These are phyloP conservation scores for Trichopus zeylanicus DNA, from an alignment of 116 monocot species.

Conservation along the genomic window DNA sequence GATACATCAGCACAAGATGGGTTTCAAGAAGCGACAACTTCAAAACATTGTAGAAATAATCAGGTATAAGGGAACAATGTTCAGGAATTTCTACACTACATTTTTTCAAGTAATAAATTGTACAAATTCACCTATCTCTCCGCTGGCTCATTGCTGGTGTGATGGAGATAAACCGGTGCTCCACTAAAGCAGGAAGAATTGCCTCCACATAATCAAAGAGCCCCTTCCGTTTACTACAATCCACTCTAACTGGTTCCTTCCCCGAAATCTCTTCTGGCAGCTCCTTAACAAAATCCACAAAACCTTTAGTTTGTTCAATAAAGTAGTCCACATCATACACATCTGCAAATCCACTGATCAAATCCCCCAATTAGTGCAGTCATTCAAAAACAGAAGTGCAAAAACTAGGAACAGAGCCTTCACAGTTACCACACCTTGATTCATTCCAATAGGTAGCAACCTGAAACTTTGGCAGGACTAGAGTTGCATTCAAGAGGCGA, in stretches of 20 bases:
- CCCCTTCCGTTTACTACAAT: conserved; percentile 91
- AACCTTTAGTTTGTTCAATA: conserved; percentile 53
- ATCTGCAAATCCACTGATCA: conserved; percentile 82
- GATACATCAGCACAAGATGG: no score
- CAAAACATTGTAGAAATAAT: no score
- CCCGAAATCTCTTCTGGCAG: conserved; percentile 51
- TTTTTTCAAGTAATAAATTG: neutral
- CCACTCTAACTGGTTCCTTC: conserved; percentile 63
- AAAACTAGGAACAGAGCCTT: neutral
- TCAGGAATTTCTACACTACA: neutral
- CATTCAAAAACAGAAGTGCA: neutral
- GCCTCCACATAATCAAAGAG: conserved; percentile 74
- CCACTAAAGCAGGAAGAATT: conserved; percentile 62
- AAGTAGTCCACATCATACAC: conserved; percentile 91
- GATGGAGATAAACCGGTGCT: conserved; percentile 72
- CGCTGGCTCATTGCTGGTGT: conserved; percentile 94
- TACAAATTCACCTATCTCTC: conserved; percentile 67
- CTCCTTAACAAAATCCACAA: conserved; percentile 55
- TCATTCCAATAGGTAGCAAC: conserved; percentile 99
- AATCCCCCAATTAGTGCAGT: conserved; percentile 9
- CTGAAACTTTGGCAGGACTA: conserved; percentile 85
- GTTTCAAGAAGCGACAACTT: no score
- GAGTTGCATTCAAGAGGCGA: conserved; percentile 80
- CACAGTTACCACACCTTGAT: conserved; percentile 44
- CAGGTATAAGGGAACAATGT: no score